Evolutionary conservation across 2,329 filamentous ascomycete species (phyloP).

Genomic region (Xylariaceae sp.): DNA sequence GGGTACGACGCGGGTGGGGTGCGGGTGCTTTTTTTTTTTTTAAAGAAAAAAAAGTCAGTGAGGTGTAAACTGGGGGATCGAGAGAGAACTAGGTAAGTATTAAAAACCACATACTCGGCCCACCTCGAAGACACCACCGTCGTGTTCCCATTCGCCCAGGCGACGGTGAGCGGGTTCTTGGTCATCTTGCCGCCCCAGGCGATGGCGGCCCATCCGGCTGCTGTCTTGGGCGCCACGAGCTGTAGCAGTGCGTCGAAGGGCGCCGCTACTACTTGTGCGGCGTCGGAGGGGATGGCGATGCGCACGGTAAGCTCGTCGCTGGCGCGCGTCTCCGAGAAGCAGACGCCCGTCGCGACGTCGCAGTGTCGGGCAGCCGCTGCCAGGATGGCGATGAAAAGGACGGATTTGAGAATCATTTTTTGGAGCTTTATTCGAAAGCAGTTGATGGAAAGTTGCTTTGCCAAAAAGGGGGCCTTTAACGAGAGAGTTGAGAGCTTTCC

Average conservation of each 20-base stretch:
- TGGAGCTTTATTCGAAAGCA: too few relatives aligned
- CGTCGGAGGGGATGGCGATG: conserved; percentile 22
- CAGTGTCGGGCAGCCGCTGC: conserved; percentile 17
- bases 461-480: too few relatives aligned
- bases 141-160: conserved; percentile 22
- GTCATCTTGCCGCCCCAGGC: conserved; percentile 27
- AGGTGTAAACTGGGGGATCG: too few relatives aligned
- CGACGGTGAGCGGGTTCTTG: conserved; percentile 24
- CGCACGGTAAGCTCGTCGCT: conserved; percentile 18
- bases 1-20: conserved; percentile 29
- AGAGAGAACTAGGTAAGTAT: too few relatives aligned
- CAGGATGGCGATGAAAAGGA: not conserved
- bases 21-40: conserved; percentile 19
- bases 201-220: conserved; percentile 23
- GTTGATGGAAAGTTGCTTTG: too few relatives aligned
- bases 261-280: conserved; percentile 20
- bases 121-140: conserved; percentile 20
- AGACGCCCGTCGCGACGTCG: conserved; percentile 20
- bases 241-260: conserved; percentile 27
- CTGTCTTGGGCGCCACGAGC: conserved; percentile 21
- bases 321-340: conserved; percentile 22
- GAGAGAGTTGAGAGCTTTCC: too few relatives aligned
- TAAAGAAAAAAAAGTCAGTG: too few relatives aligned
- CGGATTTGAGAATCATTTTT: not conserved
- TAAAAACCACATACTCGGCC: conserved; percentile 21